Evolutionary conservation across 495 filamentous ascomycete species (phyloP).

Genomic region (Hyphodiscus hymeniophilus): DNA sequence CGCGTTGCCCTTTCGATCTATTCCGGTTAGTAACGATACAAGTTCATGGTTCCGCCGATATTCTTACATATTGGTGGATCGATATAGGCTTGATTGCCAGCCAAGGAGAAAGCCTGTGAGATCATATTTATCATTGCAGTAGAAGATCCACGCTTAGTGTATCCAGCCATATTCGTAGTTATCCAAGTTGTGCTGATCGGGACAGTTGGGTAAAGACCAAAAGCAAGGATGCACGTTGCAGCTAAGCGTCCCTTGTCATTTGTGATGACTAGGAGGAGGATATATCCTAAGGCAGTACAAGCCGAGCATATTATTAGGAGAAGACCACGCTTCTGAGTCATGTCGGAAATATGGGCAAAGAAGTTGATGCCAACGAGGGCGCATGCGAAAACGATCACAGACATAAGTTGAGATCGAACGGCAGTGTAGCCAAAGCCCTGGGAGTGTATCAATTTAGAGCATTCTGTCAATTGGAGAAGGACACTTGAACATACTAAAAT

Average conservation of each 20-base stretch:
- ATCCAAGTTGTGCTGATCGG: not conserved
- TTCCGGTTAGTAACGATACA: no score
- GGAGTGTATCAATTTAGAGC: not conserved
- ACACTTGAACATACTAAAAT: not conserved
- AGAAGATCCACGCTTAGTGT: not conserved
- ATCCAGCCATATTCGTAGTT: not conserved
- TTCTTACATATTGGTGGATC: not conserved
- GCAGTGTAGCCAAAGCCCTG: conserved; percentile 23
- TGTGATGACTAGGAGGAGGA: not conserved
- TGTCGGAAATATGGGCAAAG: not conserved
- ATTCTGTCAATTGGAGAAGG: not conserved
- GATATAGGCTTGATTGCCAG: not conserved
- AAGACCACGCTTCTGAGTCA: not conserved
- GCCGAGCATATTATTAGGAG: not conserved
- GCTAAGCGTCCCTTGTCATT: not conserved
- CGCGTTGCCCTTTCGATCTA: not conserved
- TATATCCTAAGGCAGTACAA: not conserved
- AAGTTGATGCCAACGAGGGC: not conserved
- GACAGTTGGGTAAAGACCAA: not conserved
- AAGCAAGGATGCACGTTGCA: not conserved
- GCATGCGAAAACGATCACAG: not conserved
- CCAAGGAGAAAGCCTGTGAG: not conserved
- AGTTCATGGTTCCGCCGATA: no score
- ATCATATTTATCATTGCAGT: not conserved
- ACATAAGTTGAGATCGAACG: not conserved